Evolutionary conservation across 305 asterid species (phyloP).

Genomic region (Rubia balearica): DNA sequence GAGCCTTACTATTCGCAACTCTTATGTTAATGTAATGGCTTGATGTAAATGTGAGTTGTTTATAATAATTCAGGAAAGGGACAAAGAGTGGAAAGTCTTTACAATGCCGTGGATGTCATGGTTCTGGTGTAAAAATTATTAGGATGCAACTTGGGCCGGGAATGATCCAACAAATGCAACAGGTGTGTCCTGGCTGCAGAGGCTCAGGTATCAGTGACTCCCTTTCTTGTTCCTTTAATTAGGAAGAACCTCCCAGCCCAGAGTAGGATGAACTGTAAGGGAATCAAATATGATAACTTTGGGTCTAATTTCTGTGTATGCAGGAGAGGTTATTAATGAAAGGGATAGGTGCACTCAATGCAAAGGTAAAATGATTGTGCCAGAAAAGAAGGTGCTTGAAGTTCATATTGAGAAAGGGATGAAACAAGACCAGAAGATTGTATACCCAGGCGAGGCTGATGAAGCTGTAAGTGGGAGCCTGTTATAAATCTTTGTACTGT

Average conservation of each 20-base stretch:
- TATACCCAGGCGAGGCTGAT: conserved; percentile 55
- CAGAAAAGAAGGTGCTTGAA: conserved; percentile 47
- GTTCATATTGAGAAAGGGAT: conserved; percentile 62
- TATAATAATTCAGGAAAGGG: conserved; percentile 39
- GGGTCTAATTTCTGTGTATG: conserved; percentile 4
- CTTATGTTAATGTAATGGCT: background rate
- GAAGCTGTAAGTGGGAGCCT: conserved; percentile 40
- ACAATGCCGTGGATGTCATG: conserved; percentile 48
- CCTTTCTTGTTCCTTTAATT: background rate
- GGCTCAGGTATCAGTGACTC: conserved; percentile 33
- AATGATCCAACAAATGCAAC: conserved; percentile 49
- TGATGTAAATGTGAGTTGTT: background rate
- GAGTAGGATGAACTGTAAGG: background rate
- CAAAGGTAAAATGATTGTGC: conserved; percentile 50
- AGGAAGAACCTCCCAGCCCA: background rate
- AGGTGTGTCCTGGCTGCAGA: conserved; percentile 43
- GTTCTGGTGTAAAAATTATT: conserved; percentile 36
- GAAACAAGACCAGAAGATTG: conserved; percentile 45
- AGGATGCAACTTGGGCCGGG: conserved; percentile 37
- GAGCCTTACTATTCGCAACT: background rate
- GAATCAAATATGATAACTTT: background rate
- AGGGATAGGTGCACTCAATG: conserved; percentile 52
- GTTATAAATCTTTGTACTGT: background rate
- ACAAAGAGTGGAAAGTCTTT: conserved; percentile 39
- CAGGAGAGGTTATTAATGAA: conserved; percentile 48